Percentiles rank a stretch among this genome's conserved stretches.
Conservation (phyloP, 2,329 filamentous ascomycete genomes). For the Akanthomyces uredinophilus region DNA sequence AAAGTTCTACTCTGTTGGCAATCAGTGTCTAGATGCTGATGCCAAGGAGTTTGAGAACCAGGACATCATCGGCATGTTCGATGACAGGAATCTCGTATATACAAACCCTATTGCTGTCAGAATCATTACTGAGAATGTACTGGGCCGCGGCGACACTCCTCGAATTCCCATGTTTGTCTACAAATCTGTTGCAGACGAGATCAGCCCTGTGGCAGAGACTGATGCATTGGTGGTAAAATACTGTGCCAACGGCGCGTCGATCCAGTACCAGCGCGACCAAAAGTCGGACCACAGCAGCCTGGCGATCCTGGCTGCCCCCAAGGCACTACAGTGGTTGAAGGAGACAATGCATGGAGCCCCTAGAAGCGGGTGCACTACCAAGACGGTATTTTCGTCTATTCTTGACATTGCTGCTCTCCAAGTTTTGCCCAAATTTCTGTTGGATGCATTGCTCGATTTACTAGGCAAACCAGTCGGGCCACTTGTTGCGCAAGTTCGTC, state of each 20-base stretch:
- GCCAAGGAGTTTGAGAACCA: constrained; percentile 26
- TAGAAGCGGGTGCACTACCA: constrained; percentile 1
- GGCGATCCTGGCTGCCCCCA: constrained; percentile 16
- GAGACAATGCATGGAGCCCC: constrained; percentile 14
- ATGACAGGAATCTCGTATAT: constrained; percentile 27
- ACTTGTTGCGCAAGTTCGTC: neutral
- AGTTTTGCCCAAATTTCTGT: constrained; percentile 16
- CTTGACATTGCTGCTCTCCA: constrained; percentile 15
- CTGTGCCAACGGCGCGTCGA: constrained; percentile 35
- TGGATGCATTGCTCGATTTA: constrained; percentile 16
- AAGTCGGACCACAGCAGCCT: constrained; percentile 33
- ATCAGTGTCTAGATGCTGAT: constrained; percentile 24
- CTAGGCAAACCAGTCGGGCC: constrained; percentile 16
- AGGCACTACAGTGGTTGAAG: constrained; percentile 19
- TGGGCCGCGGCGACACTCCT: constrained; percentile 36
- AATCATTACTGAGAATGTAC: constrained; percentile 25
- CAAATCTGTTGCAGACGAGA: constrained; percentile 43
- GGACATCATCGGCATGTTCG: constrained; percentile 38
- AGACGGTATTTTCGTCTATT: constrained; percentile 14
- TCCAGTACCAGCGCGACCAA: constrained; percentile 40
- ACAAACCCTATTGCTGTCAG: constrained; percentile 21
- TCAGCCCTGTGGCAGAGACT: constrained; percentile 39
- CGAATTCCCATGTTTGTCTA: constrained; percentile 45
- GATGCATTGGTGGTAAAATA: constrained; percentile 38
- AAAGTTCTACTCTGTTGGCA: constrained; percentile 26